Base-by-base conservation (phyloP, 176 grass and related monocot genomes). In the Eragrostis curvula region DNA sequence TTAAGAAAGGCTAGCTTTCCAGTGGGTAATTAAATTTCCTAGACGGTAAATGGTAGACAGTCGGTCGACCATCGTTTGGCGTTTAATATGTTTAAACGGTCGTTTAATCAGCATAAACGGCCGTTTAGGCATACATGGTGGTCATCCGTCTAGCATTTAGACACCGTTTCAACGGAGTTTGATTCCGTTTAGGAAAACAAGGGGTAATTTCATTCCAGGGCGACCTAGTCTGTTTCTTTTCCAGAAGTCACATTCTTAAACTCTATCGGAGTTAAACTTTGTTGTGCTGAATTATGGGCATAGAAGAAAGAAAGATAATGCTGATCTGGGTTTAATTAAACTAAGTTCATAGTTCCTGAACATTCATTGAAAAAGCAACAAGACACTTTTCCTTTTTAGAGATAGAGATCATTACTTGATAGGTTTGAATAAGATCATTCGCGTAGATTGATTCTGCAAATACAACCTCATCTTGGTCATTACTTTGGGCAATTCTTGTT, bases 381-480 rank as follows among this genome's bases (percentile, higher is more conserved):
- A 52, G 17, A 13, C 50, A 63, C 2, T 36, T 4, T 36, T 36
- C 4, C 4, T 36, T 36, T 36, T 36, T 18, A 24, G 51, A 65
- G 44, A 77, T 36, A 42, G 27, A 71, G 62, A 69, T 70, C 29
- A 84, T 95, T 86, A 98, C 96, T 92, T 96, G 80, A 99, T 99
- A 18, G 97, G 91, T 89, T 99, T 99, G 81, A 99, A 99, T 74
- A 96, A 86, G 81, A 99, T 99, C 89, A 96, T 83, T 47, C 97
- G 85, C 23, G 93, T 99, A 52, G 97, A 96, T 30, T 83, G 91
- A 76, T 99, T 99, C 90, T 96, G 93, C 77, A 99, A 86, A 92
- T 99, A 99, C 72, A 99, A 71, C 80, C 85, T 99, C 97, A 99
- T 90, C 84, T 90, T 92, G 56, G 66, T 55, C 91, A 94, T 90